phyloP scores from a whole-genome alignment of 2,329 filamentous ascomycete genomes.

The Colletotrichum sp. region DNA sequence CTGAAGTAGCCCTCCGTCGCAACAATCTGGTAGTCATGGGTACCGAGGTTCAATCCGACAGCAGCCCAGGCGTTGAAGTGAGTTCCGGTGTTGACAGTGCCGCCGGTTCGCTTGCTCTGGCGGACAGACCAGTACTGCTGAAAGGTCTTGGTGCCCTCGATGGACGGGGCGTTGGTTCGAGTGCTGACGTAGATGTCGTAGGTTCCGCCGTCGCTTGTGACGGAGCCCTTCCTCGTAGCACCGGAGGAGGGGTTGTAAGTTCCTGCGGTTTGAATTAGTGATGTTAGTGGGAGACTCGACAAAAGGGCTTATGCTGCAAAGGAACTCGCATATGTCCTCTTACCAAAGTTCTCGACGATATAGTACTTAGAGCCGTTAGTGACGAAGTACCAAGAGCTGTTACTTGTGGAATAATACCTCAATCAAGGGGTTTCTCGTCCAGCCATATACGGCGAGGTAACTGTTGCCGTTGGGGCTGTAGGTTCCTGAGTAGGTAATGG shows the following conservation, averaged over 20 bases:
- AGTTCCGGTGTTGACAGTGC: conserved; percentile 55
- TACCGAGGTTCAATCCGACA: conserved; percentile 52
- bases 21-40: conserved; percentile 58
- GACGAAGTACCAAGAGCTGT: not conserved
- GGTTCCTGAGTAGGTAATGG: conserved; percentile 38
- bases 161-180: conserved; percentile 55
- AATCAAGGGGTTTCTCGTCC: conserved; percentile 35
- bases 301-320: no score
- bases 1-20: conserved; percentile 54
- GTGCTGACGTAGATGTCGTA: conserved; percentile 58
- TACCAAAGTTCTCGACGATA: conserved; percentile 14
- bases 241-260: conserved; percentile 18
- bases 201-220: conserved; percentile 54
- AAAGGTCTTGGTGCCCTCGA: conserved; percentile 60
- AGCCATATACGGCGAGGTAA: conserved; percentile 44
- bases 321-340: no score
- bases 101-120: conserved; percentile 52
- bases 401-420: not conserved
- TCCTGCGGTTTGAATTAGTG: not conserved
- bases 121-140: conserved; percentile 58
- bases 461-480: conserved; percentile 43
- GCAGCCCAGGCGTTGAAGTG: conserved; percentile 61
- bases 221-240: conserved; percentile 49
- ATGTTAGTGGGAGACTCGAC: not conserved
- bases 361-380: not conserved